Evolutionary conservation across 2,329 filamentous ascomycete genomes (phyloP), one percentile per base, ranked within the genome.

Genomic region (Clonostachys rhizophaga): DNA sequence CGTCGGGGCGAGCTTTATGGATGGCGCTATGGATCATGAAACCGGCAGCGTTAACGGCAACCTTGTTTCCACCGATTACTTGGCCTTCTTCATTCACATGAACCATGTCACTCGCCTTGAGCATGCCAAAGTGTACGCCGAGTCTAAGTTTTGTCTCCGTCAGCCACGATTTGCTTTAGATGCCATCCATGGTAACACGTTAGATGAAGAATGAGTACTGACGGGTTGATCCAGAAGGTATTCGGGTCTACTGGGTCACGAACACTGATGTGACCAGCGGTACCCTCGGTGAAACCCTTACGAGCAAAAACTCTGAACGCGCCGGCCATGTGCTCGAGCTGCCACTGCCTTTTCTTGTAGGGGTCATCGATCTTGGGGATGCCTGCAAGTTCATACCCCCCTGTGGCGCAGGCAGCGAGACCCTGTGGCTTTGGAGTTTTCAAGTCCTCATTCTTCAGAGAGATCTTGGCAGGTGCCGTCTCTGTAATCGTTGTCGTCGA

Each of bases 211-310:
- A 8, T 1, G 9, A 18, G 17, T 7, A 47, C 60, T 52, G 14
- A 63, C 6, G 81, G 81, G 56, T 86, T 86, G 44, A 82, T 86
- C 83, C 83, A 86, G 60, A 86, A 84, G 0, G 72, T 74, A 49
- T 78, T 64, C 0, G 70, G 67, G 52, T 78, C 66, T 53, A 84
- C 78, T 0, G 83, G 81, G 55, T 86, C 83, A 8, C 83, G 72
- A 1, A 86, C 78, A 6, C 67, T 74, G 47, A 87, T 86, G 57
- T 87, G 83, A 1, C 83, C 83, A 13, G 71, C 70, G 62, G 83
- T 83, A 39, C 83, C 83, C 59, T 86, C 83, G 0, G 75, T 78
- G 61, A 65, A 76, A 8, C 73, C 71, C 42, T 68, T 55, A 34
- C 71, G 67, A 1, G 68, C 67, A 58, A 75, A 76, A 7, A 75